Percentiles rank a stretch among this genome's conserved stretches.
Evolutionary conservation across 805 yeast genomes (phyloP).

Genomic region (Cyberlindnera xylosilytica): DNA sequence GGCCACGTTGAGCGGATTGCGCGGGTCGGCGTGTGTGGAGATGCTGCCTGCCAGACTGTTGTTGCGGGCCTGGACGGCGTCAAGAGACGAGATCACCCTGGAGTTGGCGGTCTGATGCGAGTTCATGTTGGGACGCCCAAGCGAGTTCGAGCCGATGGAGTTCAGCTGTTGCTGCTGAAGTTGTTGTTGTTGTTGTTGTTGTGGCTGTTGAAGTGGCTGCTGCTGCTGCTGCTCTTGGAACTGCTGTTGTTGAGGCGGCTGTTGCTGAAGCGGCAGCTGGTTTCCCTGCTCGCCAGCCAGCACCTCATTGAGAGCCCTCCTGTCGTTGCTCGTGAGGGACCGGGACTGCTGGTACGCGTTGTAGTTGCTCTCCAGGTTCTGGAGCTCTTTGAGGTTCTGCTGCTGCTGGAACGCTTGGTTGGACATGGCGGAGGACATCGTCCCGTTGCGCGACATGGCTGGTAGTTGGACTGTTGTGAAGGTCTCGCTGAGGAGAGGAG

Average conservation of each 20-base stretch:
- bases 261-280: conserved; percentile 12
- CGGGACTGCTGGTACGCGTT: conserved; percentile 37
- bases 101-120: conserved; percentile 7
- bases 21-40: conserved; percentile 33
- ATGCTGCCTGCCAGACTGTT: neutral
- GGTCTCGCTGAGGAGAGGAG: neutral
- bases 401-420: conserved; percentile 42
- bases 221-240: conserved; percentile 10
- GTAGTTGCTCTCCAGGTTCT: conserved; percentile 40
- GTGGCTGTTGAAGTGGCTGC: conserved; percentile 15
- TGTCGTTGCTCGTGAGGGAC: conserved; percentile 38
- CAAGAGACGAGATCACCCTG: conserved; percentile 1
- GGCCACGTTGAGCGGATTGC: conserved; percentile 45
- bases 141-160: conserved; percentile 9
- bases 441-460: conserved; percentile 33
- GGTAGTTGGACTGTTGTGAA: neutral
- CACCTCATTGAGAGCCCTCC: conserved; percentile 19
- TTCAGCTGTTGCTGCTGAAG: conserved; percentile 10
- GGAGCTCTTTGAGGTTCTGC: conserved; percentile 44
- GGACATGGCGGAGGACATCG: conserved; percentile 34
- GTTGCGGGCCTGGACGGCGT: conserved; percentile 3
- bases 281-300: conserved; percentile 11
- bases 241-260: conserved; percentile 12
- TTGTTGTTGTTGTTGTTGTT: conserved; percentile 5
- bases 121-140: neutral